Base-by-base conservation (phyloP, 2,329 filamentous ascomycete genomes). In the Diaporthe citriasiana region DNA sequence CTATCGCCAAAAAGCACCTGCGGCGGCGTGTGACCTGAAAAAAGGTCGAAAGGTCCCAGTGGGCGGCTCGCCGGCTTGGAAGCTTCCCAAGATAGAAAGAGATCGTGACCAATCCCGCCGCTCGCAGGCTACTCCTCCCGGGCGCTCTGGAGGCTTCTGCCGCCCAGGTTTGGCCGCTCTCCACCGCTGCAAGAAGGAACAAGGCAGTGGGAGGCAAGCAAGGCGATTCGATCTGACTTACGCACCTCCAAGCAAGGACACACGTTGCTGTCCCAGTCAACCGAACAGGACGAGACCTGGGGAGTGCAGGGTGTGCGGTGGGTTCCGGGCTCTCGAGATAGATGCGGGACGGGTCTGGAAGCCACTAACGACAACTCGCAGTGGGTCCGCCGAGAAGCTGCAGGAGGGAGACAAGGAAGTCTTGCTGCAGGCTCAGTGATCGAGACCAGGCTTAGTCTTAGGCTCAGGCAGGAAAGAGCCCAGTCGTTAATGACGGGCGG, bases 21-120 rank as follows among this genome's bases (percentile, higher is more conserved):
- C 70, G 57, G 70, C 70, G 56, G 70, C 70, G 70, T 63, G 50
- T 71, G 66, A 71, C 56, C 68, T 73, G 66, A 50, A 57, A 59
- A 71, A 55, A 66, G 35, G 70, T 63, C 70, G 47, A 63, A 45
- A 63, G 69, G 47, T 63, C 47, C 63, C 57, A 65, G 57, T 51
- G 38, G 56, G 70, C 56, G 56, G 56, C 56, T 71, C 70, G 70
- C 56, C 70, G 35, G 57, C 45, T 42, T 59, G 45, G 69, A 35
- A 55, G 57, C 33, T 55, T 71, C 42, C 70, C 55, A 71, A 71
- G 69, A 59, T 53, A 63, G 27, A 55, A 59, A 35, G 22, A 50
- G 70, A 55, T 63, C 56, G 56, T 51, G 70, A 63, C 70, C 70
- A 63, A 63, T 60, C 45, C 56, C 5, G 63, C 63, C n/a, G 45